A percentile compares a stretch with the other conserved stretches of the same genome.
Evolutionary conservation across 805 yeast genomes (phyloP).

Genomic region (Suhomyces pyralidae): DNA sequence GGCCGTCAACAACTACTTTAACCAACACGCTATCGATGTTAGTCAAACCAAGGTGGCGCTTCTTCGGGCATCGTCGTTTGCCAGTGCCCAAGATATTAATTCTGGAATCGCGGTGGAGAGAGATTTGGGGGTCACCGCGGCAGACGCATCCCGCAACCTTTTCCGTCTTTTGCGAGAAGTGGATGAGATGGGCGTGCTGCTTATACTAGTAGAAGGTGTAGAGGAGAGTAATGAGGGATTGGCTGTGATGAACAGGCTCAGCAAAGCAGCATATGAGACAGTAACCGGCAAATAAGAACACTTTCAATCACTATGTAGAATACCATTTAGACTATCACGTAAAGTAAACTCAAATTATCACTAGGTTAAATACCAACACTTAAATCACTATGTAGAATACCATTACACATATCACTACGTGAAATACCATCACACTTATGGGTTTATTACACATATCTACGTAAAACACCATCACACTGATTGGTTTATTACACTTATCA

Average conservation of each 20-base stretch:
- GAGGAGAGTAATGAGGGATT: constrained; percentile 75
- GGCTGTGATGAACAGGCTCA: constrained; percentile 89
- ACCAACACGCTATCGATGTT: constrained; percentile 9
- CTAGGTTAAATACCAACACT: no score
- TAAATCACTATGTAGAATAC: no score
- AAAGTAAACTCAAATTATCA: no score
- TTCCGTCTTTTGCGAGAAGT: constrained; percentile 72
- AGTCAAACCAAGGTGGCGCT: constrained; percentile 47
- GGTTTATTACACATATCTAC: no score
- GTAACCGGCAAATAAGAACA: background rate
- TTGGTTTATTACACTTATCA: no score
- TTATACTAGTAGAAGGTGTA: constrained; percentile 83
- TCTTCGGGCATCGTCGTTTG: constrained; percentile 42
- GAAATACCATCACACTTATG: no score
- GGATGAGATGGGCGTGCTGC: constrained; percentile 64
- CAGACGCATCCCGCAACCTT: constrained; percentile 69
- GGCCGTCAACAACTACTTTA: constrained; percentile 29
- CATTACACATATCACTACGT: no score
- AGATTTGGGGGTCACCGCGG: constrained; percentile 45
- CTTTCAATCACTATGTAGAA: no score
- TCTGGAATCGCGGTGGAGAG: constrained; percentile 22
- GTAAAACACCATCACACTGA: no score
- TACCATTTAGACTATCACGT: no score
- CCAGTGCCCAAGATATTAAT: constrained; percentile 12
- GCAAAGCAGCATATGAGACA: constrained; percentile 72